phyloP scores from a whole-genome alignment of 371 early-diverging fungal species.

The Mucor racemosus region DNA sequence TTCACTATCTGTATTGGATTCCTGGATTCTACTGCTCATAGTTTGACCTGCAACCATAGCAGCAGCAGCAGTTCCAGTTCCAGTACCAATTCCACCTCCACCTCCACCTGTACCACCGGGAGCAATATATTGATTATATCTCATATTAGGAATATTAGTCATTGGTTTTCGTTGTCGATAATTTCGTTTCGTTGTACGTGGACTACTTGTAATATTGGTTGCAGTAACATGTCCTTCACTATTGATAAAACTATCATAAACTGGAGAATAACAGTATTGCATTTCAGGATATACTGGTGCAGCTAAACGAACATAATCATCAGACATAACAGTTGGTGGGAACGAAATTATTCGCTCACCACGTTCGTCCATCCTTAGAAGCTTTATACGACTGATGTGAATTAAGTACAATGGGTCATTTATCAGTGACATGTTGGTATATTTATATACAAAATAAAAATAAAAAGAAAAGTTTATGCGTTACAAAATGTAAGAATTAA shows the following conservation, averaged over 20 bases:
- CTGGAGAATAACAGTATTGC: conserved; percentile 71
- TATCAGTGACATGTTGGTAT: conserved; percentile 65
- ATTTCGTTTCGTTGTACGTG: conserved; percentile 30
- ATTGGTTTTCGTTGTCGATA: conserved; percentile 22
- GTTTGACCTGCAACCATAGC: background rate
- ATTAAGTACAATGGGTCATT: conserved; percentile 78
- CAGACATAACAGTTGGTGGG: conserved; percentile 65
- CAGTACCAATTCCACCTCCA: background rate
- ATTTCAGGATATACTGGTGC: conserved; percentile 77
- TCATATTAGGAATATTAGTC: background rate
- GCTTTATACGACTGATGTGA: conserved; percentile 80
- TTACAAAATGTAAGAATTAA: background rate
- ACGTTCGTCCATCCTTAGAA: conserved; percentile 73
- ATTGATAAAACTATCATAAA: conserved; percentile 41
- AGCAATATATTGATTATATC: conserved; percentile 6
- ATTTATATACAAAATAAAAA: background rate
- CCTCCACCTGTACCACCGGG: background rate
- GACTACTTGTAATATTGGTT: conserved; percentile 28
- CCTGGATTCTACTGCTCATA: background rate
- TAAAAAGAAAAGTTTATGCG: background rate
- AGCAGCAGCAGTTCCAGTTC: background rate
- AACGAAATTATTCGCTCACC: conserved; percentile 79
- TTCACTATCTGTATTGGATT: conserved; percentile 24
- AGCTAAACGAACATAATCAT: conserved; percentile 78
- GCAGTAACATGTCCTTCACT: conserved; percentile 11